Base-by-base conservation (phyloP, 139 green algal genomes). In the Chloropicon primus region DNA sequence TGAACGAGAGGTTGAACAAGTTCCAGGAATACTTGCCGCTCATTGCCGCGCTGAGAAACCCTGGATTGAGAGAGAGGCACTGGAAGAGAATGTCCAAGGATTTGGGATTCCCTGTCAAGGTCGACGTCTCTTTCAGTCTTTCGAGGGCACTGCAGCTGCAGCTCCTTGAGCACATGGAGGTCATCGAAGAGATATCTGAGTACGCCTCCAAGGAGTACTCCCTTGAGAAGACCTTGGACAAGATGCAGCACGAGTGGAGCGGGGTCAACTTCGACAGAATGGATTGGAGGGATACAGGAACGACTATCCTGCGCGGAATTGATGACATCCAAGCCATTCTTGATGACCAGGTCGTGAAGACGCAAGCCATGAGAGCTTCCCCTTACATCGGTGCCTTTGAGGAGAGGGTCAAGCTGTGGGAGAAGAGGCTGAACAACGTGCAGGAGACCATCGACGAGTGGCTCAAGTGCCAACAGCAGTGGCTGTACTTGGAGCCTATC, bases 401-500 rank as follows among this genome's bases (percentile, higher is more conserved):
- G 79, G 84, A 88, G 53, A 76, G 82, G 41, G 82, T 86, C 29
- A 80, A 78, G 27, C 26, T 82, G 80, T 88, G 82, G 82, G 82
- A 86, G 74, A 28, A 27, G 73, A 85, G 80, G 75, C 79, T 88
- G 25, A 85, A 85, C 74, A 80, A 28, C 27, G 80, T 88, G 73
- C 81, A 88, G 79, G 87, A 95, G 71, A 93, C 90, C 26, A 25
- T 95, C 75, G 90, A 95, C 78, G 82, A 87, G 78, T 95, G 90
- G 89, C 86, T 95, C 1, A 82, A 85, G 81, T 82, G 78, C 54
- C 90, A 93, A 81, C 82, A 87, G 74, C 91, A 87, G 27, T 96
- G 91, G 91, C 87, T 94, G 29, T 94, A 94, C 82, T 75, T 94
- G 73, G 89, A 94, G 85, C 90, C 90, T 27, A 94, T 94, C 80